Percentiles rank a stretch among this genome's conserved stretches.
Conservation (phyloP, 1,139 yeast genomes). For the Magnusiomyces magnusii region DNA sequence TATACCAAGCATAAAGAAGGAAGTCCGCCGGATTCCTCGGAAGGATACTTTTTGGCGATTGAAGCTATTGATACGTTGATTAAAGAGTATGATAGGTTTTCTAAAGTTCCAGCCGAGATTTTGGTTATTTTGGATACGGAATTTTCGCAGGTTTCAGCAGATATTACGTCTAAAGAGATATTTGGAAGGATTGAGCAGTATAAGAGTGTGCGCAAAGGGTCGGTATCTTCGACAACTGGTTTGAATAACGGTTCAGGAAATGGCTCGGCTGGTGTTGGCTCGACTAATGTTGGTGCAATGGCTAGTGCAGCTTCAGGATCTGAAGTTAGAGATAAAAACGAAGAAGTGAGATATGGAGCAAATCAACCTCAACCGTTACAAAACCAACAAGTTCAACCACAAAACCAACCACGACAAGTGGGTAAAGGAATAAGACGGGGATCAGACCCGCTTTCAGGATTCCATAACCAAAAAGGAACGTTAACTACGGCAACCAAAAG, state of each 20-base stretch:
- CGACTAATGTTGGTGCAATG: too few species aligned
- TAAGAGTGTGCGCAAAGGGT: constrained; percentile 6
- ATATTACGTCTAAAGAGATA: constrained; percentile 29
- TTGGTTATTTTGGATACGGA: constrained; percentile 24
- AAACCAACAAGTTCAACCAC: too few species aligned
- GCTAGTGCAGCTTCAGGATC: neutral
- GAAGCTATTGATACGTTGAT: constrained; percentile 85
- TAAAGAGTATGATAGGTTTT: constrained; percentile 72
- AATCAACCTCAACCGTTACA: neutral
- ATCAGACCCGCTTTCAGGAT: neutral
- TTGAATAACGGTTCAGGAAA: too few species aligned
- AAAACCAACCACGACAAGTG: neutral
- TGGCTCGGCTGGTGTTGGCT: neutral
- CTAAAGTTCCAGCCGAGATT: constrained; percentile 58
- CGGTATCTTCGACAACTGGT: neutral
- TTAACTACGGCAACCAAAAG: neutral
- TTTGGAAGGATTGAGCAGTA: constrained; percentile 26
- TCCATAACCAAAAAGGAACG: neutral
- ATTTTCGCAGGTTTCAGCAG: neutral
- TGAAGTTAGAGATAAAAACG: neutral
- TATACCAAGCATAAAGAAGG: constrained; percentile 35
- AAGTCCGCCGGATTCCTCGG: constrained; percentile 43
- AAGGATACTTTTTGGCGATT: constrained; percentile 67
- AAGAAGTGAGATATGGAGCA: neutral
- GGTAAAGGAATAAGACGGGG: neutral